A percentile compares a stretch with the other conserved stretches of the same genome.
These are phyloP conservation scores for Fusarium sp. DNA, from an alignment of 2,329 filamentous ascomycete species.

Conservation along the genomic window DNA sequence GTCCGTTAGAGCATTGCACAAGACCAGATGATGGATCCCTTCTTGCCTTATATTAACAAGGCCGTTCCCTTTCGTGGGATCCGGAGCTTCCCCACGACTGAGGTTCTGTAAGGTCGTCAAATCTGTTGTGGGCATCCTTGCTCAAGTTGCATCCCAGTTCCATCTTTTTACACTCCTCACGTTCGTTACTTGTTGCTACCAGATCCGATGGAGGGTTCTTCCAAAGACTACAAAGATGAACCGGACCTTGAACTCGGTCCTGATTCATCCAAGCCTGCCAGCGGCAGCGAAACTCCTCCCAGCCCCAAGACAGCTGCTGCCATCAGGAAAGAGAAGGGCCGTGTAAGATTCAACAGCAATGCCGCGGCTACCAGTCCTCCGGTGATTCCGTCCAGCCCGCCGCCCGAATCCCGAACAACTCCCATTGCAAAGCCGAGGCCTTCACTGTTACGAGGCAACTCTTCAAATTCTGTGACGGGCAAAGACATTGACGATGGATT, in stretches of 20 bases:
- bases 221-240: conserved; percentile 36
- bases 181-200: conserved; percentile 23
- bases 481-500: conserved; percentile 44
- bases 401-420: conserved; percentile 28
- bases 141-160: conserved; percentile 21
- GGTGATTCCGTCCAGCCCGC: conserved; percentile 23
- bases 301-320: conserved; percentile 30
- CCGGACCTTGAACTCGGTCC: conserved; percentile 37
- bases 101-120: conserved; percentile 14
- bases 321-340: conserved; percentile 58
- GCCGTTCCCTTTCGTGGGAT: conserved; percentile 5
- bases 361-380: conserved; percentile 50
- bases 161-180: conserved; percentile 20
- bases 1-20: conserved; percentile 9
- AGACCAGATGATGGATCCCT: conserved; percentile 20
- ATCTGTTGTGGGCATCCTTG: conserved; percentile 21
- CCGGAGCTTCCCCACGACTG: conserved; percentile 23
- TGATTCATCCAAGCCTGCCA: conserved; percentile 14
- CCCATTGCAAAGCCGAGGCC: conserved; percentile 51
- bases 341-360: conserved; percentile 63
- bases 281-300: conserved; percentile 20
- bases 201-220: conserved; percentile 38
- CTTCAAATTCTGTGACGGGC: conserved; percentile 53
- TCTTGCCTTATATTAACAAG: conserved; percentile 33
- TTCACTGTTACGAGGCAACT: conserved; percentile 58